Conservation (phyloP, 2,329 filamentous ascomycete species). For the Camptophora hylomeconis region DNA sequence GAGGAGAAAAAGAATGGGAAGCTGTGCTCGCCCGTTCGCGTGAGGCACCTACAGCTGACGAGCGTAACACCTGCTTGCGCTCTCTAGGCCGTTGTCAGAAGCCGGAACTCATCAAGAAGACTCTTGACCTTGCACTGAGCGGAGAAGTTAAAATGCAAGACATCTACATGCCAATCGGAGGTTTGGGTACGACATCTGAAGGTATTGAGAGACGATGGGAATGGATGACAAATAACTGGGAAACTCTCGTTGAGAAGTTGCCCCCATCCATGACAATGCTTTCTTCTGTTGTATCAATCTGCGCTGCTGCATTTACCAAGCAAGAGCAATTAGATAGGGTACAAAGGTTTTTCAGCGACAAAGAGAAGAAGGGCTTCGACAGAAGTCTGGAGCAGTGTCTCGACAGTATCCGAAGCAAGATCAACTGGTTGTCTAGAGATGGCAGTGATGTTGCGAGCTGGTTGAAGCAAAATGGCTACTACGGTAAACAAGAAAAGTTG, state of each 20-base stretch:
- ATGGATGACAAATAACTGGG: constrained; percentile 84
- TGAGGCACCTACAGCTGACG: constrained; percentile 63
- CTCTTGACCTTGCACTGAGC: constrained; percentile 60
- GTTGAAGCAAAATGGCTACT: constrained; percentile 54
- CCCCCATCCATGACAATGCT: constrained; percentile 81
- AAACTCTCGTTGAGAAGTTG: constrained; percentile 64
- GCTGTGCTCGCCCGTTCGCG: constrained; percentile 63
- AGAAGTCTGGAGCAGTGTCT: constrained; percentile 79
- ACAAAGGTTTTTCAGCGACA: constrained; percentile 65
- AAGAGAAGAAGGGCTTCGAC: constrained; percentile 79
- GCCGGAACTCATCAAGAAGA: constrained; percentile 67
- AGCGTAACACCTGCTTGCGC: constrained; percentile 83
- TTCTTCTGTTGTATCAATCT: constrained; percentile 69
- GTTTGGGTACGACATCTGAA: constrained; percentile 61
- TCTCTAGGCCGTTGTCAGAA: constrained; percentile 66
- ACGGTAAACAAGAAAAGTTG: constrained; percentile 4
- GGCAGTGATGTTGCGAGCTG: constrained; percentile 60
- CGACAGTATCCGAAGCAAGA: constrained; percentile 74
- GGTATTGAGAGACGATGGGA: constrained; percentile 69
- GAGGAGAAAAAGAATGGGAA: constrained; percentile 77
- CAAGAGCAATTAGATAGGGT: constrained; percentile 63
- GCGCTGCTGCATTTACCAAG: constrained; percentile 67
- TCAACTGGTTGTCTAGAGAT: constrained; percentile 67
- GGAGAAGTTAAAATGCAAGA: constrained; percentile 88
- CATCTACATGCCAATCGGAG: constrained; percentile 75